Conservation (phyloP, 108 stramenopile genomes). For the Phaeodactylum tricornutum region DNA sequence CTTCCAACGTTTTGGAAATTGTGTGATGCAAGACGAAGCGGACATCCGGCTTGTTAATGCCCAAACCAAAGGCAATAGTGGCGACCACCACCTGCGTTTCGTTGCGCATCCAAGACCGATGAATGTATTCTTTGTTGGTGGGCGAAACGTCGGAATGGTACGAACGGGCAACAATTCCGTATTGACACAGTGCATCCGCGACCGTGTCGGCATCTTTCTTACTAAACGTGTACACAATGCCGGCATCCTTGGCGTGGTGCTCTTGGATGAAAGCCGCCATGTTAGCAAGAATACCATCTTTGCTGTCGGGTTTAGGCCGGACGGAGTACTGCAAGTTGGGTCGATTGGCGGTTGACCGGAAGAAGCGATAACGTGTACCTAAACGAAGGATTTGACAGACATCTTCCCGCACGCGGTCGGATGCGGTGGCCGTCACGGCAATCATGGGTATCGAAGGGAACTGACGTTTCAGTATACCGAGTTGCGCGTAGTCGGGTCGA, state of each 20-base stretch:
- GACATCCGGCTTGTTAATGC: slow-evolving; percentile 90
- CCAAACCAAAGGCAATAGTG: slow-evolving; percentile 95
- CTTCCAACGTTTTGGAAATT: slow-evolving; percentile 84
- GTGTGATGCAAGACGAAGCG: slow-evolving; percentile 79
- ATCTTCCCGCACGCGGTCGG: slow-evolving; percentile 83
- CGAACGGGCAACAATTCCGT: slow-evolving; percentile 74
- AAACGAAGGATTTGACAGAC: slow-evolving; percentile 66
- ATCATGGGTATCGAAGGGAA: slow-evolving; percentile 67
- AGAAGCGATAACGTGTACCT: slow-evolving; percentile 47
- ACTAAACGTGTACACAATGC: slow-evolving; percentile 88
- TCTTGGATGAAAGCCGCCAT: slow-evolving; percentile 65
- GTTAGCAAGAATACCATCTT: slow-evolving; percentile 45
- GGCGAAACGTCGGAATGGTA: slow-evolving; percentile 61
- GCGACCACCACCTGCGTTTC: slow-evolving; percentile 87
- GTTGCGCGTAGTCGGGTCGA: slow-evolving; percentile 84
- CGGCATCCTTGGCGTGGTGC: slow-evolving; percentile 40
- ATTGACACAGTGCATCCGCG: slow-evolving; percentile 42
- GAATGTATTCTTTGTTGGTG: slow-evolving; percentile 42
- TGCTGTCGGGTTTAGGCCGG: slow-evolving; percentile 28
- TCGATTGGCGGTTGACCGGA: slow-evolving; percentile 75
- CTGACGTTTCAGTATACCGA: slow-evolving; percentile 74
- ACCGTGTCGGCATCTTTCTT: slow-evolving; percentile 84
- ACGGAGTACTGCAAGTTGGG: slow-evolving; percentile 86
- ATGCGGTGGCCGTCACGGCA: slow-evolving; percentile 72
- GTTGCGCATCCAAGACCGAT: slow-evolving; percentile 79